A percentile compares a stretch with the other conserved stretches of the same genome.
phyloP scores from a whole-genome alignment of 257 asterid genomes.

The Lithospermum erythrorhizon region DNA sequence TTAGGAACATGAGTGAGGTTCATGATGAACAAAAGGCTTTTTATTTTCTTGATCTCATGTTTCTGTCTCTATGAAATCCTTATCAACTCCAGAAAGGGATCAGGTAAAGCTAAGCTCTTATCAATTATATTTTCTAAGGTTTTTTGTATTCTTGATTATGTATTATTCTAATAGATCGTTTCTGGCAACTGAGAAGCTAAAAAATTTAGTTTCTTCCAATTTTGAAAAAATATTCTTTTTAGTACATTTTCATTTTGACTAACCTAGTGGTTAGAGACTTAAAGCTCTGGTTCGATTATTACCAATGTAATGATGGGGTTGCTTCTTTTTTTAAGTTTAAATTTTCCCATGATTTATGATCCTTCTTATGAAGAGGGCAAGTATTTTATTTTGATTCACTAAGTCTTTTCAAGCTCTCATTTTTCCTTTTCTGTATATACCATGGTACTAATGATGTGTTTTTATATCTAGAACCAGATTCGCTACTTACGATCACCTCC shows the following conservation, averaged over 20 bases:
- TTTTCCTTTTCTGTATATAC: neutral
- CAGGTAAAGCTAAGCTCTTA: neutral
- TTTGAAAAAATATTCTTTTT: too few relatives aligned
- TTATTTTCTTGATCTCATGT: neutral
- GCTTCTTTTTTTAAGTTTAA: too few relatives aligned
- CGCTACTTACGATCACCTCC: slow-evolving; percentile 15
- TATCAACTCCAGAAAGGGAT: neutral
- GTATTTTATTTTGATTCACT: neutral
- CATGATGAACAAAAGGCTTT: neutral
- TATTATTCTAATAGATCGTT: too few relatives aligned
- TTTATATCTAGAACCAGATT: slow-evolving; percentile 12
- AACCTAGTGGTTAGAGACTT: too few relatives aligned
- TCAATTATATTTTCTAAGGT: neutral
- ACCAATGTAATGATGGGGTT: too few relatives aligned
- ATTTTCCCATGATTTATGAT: neutral
- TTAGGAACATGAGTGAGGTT: neutral
- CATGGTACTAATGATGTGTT: neutral
- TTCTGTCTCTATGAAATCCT: neutral
- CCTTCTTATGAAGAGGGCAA: neutral
- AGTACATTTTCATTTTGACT: too few relatives aligned
- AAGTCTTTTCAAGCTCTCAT: neutral
- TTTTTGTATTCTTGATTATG: too few relatives aligned
- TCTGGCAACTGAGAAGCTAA: too few relatives aligned
- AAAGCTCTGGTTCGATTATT: too few relatives aligned
- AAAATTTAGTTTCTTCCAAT: too few relatives aligned